phyloP scores from a whole-genome alignment of 2,329 filamentous ascomycete species.

The Westerdykella aurantiaca region DNA sequence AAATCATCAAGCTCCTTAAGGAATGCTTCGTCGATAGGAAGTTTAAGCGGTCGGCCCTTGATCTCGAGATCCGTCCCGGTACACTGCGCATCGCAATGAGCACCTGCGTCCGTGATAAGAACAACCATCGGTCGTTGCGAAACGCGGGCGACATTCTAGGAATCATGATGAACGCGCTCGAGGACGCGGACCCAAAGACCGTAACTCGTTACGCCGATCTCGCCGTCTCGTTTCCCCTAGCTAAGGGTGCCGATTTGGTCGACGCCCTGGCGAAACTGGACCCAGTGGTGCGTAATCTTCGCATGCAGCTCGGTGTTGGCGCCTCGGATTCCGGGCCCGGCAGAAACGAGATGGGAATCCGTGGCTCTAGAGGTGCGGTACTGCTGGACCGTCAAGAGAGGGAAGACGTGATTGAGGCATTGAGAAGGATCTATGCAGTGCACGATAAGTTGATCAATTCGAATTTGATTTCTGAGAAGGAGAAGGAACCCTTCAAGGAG shows the following conservation, averaged over 20 bases:
- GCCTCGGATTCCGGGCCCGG: not conserved
- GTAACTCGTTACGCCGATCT: conserved; percentile 29
- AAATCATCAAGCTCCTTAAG: conserved; percentile 55
- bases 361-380: conserved; percentile 6
- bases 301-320: conserved; percentile 28
- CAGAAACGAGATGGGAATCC: conserved; percentile 2
- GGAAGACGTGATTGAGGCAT: conserved; percentile 20
- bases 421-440: conserved; percentile 25
- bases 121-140: conserved; percentile 63
- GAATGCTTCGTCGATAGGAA: conserved; percentile 24
- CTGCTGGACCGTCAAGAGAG: conserved; percentile 15
- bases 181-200: conserved; percentile 27
- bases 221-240: conserved; percentile 21
- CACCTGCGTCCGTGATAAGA: conserved; percentile 68
- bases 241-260: conserved; percentile 25
- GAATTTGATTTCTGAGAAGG: conserved; percentile 26
- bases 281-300: conserved; percentile 22
- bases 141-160: conserved; percentile 62
- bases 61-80: conserved; percentile 33
- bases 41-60: not conserved
- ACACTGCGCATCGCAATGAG: conserved; percentile 69
- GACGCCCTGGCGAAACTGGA: conserved; percentile 24
- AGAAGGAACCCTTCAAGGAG: conserved; percentile 22
- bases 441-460: conserved; percentile 28
- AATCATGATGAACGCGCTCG: conserved; percentile 22